Base-by-base conservation (phyloP, 164 flowering plant species). In the Vitis rotundifolia region DNA sequence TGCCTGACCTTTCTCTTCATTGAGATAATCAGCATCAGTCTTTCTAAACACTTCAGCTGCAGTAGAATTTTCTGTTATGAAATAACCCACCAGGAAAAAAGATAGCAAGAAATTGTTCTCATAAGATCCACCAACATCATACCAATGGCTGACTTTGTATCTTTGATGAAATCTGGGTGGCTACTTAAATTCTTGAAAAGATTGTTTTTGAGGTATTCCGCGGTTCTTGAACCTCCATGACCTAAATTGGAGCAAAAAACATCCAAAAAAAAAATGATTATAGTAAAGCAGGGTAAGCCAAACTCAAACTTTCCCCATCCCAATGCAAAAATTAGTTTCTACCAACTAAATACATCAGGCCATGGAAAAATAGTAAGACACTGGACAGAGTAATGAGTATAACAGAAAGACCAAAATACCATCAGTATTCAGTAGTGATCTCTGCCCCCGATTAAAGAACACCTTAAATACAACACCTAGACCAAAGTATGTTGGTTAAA, bases 221-320 rank as follows among this genome's bases (percentile, higher is more conserved):
- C 94, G 61, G 97, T 83, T 71, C 89, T 77, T 12, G 86, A 73
- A 67, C 97, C 97, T 68, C 97, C 97, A 84, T 89, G 97, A 71
- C 97, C 97, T 91, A 68, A 59, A 76, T 57, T 62, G 26, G 26
- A 72, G 47, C 58, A 69, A 18, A 55, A 54, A 16, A 63, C 44
- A 37, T 37, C 57, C 48, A 18, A 62, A 12, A 28, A 54, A 31
- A 50, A 72, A 59, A 6, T 63, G 2, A 76, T 31, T 52, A 15
- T 8, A 14, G 22, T 11, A 26, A 3, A 69, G 28, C 9, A 37
- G 11, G 31, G 6, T 9, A 62, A 54, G 56, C 28, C 57, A 19
- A 4, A 12, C 11, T 6, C 11, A 49, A 51, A 49, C 59, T n/a
- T 28, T 1, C 6, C 8, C 47, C 2, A 65, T 37, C 28, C 26